Evolutionary conservation across 2,329 filamentous ascomycete species (phyloP).

Genomic region (Aspergillus aculeatinus): DNA sequence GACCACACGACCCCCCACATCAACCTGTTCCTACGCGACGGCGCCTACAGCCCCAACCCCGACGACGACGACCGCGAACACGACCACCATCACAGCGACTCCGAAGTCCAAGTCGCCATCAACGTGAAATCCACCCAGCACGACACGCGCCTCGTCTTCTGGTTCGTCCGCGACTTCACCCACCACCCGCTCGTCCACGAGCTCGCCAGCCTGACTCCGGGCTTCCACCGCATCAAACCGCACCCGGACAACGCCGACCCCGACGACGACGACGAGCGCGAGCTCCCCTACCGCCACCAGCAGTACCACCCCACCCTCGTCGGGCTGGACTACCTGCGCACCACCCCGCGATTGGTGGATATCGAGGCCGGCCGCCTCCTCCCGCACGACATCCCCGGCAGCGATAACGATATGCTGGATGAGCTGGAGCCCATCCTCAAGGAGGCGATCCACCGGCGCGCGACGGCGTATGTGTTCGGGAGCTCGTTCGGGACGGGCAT

Average conservation of each 20-base stretch:
- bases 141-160: constrained; percentile 20
- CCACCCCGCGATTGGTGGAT: constrained; percentile 11
- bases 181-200: constrained; percentile 13
- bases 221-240: constrained; percentile 11
- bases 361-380: constrained; percentile 17
- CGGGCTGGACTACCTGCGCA: constrained; percentile 19
- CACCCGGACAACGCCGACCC: constrained; percentile 6
- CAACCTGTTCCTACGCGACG: not conserved
- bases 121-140: constrained; percentile 15
- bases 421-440: constrained; percentile 15
- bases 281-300: not conserved
- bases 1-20: not conserved
- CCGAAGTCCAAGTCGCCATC: constrained; percentile 14
- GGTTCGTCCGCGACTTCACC: constrained; percentile 13
- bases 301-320: not conserved
- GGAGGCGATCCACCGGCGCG: constrained; percentile 10
- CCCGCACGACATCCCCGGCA: constrained; percentile 20
- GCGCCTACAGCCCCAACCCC: not conserved
- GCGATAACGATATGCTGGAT: constrained; percentile 37
- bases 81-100: not conserved
- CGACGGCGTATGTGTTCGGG: constrained; percentile 19
- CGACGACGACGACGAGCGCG: not conserved
- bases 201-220: constrained; percentile 7
- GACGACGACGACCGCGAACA: constrained; percentile 6
- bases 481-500: constrained; percentile 12